Conservation (phyloP, 306 rosid genomes). For the Leucaena leucocephala region DNA sequence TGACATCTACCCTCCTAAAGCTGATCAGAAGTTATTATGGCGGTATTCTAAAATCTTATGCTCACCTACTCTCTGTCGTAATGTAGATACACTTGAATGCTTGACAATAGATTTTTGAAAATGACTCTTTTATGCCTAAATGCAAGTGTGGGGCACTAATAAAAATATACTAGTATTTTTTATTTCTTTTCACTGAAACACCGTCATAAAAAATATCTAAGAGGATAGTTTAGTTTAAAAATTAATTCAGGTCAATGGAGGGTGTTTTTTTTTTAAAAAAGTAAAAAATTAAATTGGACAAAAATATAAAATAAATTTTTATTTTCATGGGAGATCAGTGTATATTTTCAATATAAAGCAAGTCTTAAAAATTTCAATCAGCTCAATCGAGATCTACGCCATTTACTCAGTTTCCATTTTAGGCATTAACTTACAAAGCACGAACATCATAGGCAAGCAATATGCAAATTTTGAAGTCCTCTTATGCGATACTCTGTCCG, state of each 20-base stretch:
- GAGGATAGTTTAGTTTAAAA: neutral
- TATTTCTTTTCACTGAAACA: neutral
- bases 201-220: neutral
- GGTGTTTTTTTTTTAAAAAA: fast-evolving
- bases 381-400: too few species aligned
- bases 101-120: neutral
- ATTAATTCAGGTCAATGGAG: neutral
- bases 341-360: too few species aligned
- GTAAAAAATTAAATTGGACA: neutral
- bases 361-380: too few species aligned
- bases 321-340: neutral
- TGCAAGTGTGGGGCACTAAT: neutral
- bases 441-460: neutral
- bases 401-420: neutral
- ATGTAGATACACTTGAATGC: slow-evolving; percentile 1
- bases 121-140: slow-evolving; percentile 23
- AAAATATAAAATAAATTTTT: neutral
- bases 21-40: slow-evolving; percentile 7
- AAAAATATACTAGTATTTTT: neutral
- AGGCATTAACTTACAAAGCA: neutral
- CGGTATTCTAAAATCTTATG: slow-evolving; percentile 23
- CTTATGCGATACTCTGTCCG: too few species aligned
- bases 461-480: neutral
- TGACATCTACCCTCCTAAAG: slow-evolving; percentile 23
- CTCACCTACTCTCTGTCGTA: slow-evolving; percentile 17